Evolutionary conservation across 306 rosid genomes (phyloP), one percentile per base, ranked within the genome.

Genomic region (Betula pendula): DNA sequence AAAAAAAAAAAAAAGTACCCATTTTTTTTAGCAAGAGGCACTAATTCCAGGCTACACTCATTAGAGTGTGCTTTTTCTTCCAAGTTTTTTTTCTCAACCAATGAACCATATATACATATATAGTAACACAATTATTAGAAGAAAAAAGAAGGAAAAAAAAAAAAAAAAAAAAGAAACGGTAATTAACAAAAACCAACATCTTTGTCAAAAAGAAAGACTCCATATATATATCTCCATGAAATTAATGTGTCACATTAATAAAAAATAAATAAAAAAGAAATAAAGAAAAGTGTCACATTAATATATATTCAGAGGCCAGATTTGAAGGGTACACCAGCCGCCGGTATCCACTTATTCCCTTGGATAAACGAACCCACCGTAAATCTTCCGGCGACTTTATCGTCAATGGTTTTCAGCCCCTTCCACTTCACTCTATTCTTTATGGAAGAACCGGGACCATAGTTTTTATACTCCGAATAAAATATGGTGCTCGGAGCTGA

Each of bases 401-500:
- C 29, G 15, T 74, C 65, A 71, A 91, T 83, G 20, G 24, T 77
- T 75, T 75, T 91, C 84, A 91, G 3, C 13, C 98, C 98, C 67
- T 76, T 90, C 97, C 98, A 93, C 43, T 82, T 87, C 0, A 91
- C 98, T 40, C 97, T 87, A 44, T 81, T 50, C 40, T 76, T 79
- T 7, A 89, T 87, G 38, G 85, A 76, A 81, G 98, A 76, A 77
- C 98, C 94, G 4, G 86, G 83, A 35, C 97, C 96, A 44, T 15
- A 48, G 72, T 93, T 93, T 71, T 81, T 80, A 75, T 79, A 88
- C 20, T 93, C 96, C 0, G 91, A 84, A 79, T 93, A 90, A 47
- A 85, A 91, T 44, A 93, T 88, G 70, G 97, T 90, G 69, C 84
- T 84, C 2, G 94, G 96, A n/a, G 97, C 96, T 6, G 90, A 78